These are phyloP conservation scores for Tanacetum coccineum DNA, from an alignment of 129 eudicot genomes.

Conservation along the genomic window DNA sequence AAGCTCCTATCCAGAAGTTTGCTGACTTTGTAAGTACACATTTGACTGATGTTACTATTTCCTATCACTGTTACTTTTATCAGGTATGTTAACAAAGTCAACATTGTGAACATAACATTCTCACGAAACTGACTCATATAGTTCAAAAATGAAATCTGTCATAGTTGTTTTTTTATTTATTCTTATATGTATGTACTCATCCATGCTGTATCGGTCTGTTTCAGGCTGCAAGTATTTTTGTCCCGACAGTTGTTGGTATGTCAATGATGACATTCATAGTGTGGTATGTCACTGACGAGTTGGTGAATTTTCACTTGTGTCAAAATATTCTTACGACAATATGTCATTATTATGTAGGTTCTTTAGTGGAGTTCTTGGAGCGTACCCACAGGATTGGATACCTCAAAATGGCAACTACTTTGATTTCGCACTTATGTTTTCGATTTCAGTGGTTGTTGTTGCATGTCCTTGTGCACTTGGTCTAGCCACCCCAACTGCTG, in stretches of 20 bases:
- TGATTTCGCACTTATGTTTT: slow-evolving; percentile 87
- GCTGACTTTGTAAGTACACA: slow-evolving; percentile 72
- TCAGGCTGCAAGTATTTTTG: slow-evolving; percentile 93
- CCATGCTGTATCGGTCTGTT: slow-evolving; percentile 15
- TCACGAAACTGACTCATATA: no score
- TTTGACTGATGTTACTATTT: neutral
- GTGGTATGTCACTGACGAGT: slow-evolving; percentile 52
- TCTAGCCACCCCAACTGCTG: slow-evolving; percentile 94
- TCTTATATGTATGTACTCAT: neutral
- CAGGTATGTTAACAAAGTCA: no score
- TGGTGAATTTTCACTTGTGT: neutral
- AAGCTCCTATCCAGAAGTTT: slow-evolving; percentile 94
- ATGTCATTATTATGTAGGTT: slow-evolving; percentile 42
- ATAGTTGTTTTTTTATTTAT: neutral
- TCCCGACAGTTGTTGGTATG: slow-evolving; percentile 69
- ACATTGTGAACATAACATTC: no score
- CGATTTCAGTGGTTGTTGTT: slow-evolving; percentile 83
- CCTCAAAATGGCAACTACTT: slow-evolving; percentile 73
- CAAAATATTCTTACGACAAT: slow-evolving; percentile 7
- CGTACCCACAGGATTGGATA: slow-evolving; percentile 66
- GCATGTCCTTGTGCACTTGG: slow-evolving; percentile 99
- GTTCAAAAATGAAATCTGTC: no score
- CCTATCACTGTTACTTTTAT: no score
- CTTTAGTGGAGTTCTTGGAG: slow-evolving; percentile 68
- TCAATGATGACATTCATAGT: slow-evolving; percentile 64